phyloP scores from a whole-genome alignment of 305 asterid genomes.

The Galium porrigens region DNA sequence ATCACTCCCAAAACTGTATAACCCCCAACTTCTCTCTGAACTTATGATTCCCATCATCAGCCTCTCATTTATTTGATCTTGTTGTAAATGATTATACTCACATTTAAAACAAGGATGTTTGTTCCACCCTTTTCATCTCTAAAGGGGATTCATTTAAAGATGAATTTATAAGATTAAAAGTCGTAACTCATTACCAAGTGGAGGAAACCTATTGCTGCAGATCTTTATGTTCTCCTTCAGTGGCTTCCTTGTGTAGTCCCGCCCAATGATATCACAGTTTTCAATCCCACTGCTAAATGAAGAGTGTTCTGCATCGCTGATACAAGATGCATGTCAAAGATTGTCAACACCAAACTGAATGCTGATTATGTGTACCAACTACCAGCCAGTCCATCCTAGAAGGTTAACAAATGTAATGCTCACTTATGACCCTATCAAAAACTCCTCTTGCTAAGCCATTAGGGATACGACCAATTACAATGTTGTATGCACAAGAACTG shows the following conservation, averaged over 20 bases:
- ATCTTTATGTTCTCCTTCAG: constrained; percentile 24
- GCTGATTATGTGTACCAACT: constrained; percentile 8
- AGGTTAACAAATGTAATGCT: background rate
- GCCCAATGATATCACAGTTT: constrained; percentile 16
- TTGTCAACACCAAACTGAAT: constrained; percentile 11
- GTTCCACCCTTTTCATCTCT: background rate
- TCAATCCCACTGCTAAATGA: constrained; percentile 27
- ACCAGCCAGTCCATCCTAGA: background rate
- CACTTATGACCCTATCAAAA: background rate
- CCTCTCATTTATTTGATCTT: background rate
- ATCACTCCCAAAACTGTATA: background rate
- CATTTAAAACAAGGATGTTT: background rate
- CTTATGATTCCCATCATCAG: background rate
- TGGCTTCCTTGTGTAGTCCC: constrained; percentile 22
- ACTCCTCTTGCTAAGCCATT: background rate
- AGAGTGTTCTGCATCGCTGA: constrained; percentile 25
- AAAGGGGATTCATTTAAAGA: background rate
- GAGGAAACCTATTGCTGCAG: constrained; percentile 27
- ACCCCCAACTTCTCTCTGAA: background rate
- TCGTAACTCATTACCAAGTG: constrained; percentile 29
- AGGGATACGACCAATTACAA: background rate
- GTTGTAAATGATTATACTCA: background rate
- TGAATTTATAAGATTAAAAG: background rate
- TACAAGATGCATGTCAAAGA: constrained; percentile 20
- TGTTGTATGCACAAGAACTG: background rate